Percentiles rank a stretch among this genome's conserved stretches.
These are phyloP conservation scores for Claviceps quebecensis DNA, from an alignment of 2,329 filamentous ascomycete genomes.

Conservation along the genomic window DNA sequence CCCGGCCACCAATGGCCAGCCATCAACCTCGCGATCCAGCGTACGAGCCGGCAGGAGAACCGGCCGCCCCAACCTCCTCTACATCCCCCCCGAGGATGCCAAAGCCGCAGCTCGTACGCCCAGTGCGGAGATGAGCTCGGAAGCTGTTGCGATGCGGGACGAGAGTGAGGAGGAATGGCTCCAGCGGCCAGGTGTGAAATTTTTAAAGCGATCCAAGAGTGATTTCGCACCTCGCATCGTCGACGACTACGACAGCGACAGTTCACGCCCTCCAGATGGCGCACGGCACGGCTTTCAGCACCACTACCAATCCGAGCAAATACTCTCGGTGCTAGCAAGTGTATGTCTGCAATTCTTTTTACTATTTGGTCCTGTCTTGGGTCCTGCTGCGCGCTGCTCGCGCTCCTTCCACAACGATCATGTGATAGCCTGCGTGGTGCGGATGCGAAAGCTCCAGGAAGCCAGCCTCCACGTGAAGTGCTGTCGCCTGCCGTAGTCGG, in stretches of 20 bases:
- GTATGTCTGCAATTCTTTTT: constrained; percentile 32
- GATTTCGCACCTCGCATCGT: constrained; percentile 33
- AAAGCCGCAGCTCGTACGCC: constrained; percentile 32
- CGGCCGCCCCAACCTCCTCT: constrained; percentile 15
- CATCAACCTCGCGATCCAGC: constrained; percentile 16
- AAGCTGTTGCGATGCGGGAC: constrained; percentile 14
- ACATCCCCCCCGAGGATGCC: constrained; percentile 17
- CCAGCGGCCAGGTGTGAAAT: constrained; percentile 31
- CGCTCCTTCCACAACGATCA: constrained; percentile 1
- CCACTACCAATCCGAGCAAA: constrained; percentile 81
- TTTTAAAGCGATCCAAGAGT: constrained; percentile 43
- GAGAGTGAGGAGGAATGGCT: constrained; percentile 22
- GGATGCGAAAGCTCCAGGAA: not conserved
- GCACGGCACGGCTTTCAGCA: constrained; percentile 82
- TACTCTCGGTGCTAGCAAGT: constrained; percentile 69
- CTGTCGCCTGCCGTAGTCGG: not conserved
- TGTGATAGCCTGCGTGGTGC: constrained; percentile 2
- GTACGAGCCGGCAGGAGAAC: constrained; percentile 15
- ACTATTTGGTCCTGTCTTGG: not conserved
- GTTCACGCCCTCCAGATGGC: constrained; percentile 32
- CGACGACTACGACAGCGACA: constrained; percentile 25
- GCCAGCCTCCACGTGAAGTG: not conserved
- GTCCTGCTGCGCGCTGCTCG: not conserved
- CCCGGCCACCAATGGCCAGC: constrained; percentile 16
- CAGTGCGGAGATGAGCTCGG: constrained; percentile 24